phyloP scores from a whole-genome alignment of 192 early-diverging fungal genomes.

The Coemansia sp. region DNA sequence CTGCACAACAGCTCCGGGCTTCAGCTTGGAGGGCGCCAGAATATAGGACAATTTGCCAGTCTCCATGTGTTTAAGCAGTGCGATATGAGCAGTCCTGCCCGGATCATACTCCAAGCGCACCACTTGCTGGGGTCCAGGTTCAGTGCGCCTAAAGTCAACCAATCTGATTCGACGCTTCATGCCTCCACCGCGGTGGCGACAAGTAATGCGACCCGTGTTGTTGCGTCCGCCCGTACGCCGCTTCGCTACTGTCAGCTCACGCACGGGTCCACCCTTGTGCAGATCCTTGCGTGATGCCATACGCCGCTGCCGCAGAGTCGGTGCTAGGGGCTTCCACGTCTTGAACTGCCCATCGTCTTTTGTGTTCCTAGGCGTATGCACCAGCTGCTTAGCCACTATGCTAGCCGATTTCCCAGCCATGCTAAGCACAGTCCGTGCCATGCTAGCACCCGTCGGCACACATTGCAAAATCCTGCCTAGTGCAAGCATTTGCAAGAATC shows the following conservation, averaged over 20 bases:
- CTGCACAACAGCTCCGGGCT: conserved; percentile 73
- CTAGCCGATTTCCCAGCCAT: neutral
- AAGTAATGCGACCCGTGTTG: conserved; percentile 85
- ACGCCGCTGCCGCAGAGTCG: conserved; percentile 80
- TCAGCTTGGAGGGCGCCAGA: conserved; percentile 72
- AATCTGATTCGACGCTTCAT: conserved; percentile 82
- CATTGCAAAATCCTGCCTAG: conserved; percentile 3
- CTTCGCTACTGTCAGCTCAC: conserved; percentile 78
- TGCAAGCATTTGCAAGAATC: conserved; percentile 2
- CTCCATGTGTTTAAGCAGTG: conserved; percentile 74
- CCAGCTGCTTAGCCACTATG: conserved; percentile 5
- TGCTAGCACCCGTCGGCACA: neutral
- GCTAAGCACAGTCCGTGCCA: neutral
- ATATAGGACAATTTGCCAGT: conserved; percentile 84
- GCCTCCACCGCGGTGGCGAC: conserved; percentile 91
- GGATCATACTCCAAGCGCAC: conserved; percentile 95
- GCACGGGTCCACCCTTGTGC: conserved; percentile 81
- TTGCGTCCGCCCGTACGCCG: conserved; percentile 82
- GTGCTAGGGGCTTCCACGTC: conserved; percentile 85
- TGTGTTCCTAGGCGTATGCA: conserved; percentile 38
- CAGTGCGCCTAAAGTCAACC: conserved; percentile 81
- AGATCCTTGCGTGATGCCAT: conserved; percentile 84
- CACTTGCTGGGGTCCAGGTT: conserved; percentile 74
- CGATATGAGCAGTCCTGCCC: conserved; percentile 82
- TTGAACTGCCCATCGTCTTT: conserved; percentile 75